Evolutionary conservation across 2,329 filamentous ascomycete genomes (phyloP).

Genomic region (Raffaelea deltoideospora): DNA sequence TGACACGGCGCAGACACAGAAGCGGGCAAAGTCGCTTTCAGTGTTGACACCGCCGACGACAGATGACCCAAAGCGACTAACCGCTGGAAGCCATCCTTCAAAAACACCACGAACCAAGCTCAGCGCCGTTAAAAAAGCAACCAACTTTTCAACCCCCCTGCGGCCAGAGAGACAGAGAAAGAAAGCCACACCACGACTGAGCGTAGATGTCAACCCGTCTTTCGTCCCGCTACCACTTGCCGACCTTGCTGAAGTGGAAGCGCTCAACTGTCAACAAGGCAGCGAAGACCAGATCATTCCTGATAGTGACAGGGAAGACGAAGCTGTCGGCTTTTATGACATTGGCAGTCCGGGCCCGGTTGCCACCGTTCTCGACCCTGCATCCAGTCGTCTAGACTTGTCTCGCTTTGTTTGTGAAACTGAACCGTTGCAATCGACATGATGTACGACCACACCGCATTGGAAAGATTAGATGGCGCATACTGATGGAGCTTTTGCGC

Average conservation of each 20-base stretch:
- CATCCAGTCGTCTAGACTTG: constrained; percentile 24
- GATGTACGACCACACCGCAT: too few relatives aligned
- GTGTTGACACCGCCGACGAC: constrained; percentile 4
- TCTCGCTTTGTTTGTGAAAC: too few relatives aligned
- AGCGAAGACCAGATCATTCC: constrained; percentile 43
- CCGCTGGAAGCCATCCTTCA: neutral
- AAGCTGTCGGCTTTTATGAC: constrained; percentile 7
- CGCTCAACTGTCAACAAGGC: constrained; percentile 30
- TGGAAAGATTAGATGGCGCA: too few relatives aligned
- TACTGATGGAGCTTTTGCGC: too few relatives aligned
- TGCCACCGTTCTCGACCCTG: constrained; percentile 2
- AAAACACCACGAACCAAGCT: constrained; percentile 5
- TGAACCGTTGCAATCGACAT: too few relatives aligned
- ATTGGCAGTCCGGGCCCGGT: too few relatives aligned
- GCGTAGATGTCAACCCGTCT: constrained; percentile 38
- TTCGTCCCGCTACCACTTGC: constrained; percentile 40
- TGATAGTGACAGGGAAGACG: constrained; percentile 34
- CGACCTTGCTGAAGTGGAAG: constrained; percentile 36
- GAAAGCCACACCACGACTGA: constrained; percentile 9
- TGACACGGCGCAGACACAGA: too few relatives aligned
- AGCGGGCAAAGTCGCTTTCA: too few relatives aligned
- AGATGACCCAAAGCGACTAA: neutral
- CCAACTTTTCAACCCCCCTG: neutral
- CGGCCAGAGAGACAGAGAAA: neutral
- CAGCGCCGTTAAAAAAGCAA: constrained; percentile 4